These are phyloP conservation scores for Saccharomyces pastorianus DNA, from an alignment of 1,139 yeast genomes.

Conservation along the genomic window DNA sequence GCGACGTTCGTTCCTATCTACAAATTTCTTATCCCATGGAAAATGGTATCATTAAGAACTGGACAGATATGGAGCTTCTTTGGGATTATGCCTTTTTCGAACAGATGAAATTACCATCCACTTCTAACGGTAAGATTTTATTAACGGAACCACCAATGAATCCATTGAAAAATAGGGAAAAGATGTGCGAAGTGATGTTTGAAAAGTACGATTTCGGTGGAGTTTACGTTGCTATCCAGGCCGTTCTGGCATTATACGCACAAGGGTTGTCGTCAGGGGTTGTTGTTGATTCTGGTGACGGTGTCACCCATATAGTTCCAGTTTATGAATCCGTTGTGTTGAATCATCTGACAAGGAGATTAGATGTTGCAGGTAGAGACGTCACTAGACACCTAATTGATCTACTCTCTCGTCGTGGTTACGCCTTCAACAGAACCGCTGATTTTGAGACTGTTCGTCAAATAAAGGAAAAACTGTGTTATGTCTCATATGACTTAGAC, in stretches of 20 bases:
- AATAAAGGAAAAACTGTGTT: constrained; percentile 91
- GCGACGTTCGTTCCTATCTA: constrained; percentile 78
- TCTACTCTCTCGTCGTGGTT: constrained; percentile 86
- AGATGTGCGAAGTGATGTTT: constrained; percentile 95
- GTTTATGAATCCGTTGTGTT: constrained; percentile 94
- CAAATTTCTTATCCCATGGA: constrained; percentile 97
- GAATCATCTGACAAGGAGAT: constrained; percentile 82
- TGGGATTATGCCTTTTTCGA: constrained; percentile 98
- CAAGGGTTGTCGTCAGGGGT: constrained; percentile 96
- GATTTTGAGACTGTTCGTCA: constrained; percentile 98
- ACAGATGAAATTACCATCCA: constrained; percentile 66
- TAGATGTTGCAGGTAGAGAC: constrained; percentile 97
- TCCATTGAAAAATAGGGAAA: constrained; percentile 44
- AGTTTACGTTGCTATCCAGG: constrained; percentile 96
- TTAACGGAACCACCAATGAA: constrained; percentile 96
- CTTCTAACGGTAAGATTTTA: constrained; percentile 71
- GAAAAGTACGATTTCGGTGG: constrained; percentile 94
- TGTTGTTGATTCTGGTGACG: constrained; percentile 92
- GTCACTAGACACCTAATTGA: constrained; percentile 91
- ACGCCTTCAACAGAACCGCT: constrained; percentile 96
- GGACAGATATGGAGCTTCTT: constrained; percentile 98
- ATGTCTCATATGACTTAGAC: constrained; percentile 88
- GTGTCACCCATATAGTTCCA: constrained; percentile 96
- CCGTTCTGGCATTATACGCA: constrained; percentile 92
- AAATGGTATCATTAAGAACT: constrained; percentile 91